These are phyloP conservation scores for Papiliotrema flavescens DNA, from an alignment of 1,284 basidiomycete genomes.

Conservation along the genomic window DNA sequence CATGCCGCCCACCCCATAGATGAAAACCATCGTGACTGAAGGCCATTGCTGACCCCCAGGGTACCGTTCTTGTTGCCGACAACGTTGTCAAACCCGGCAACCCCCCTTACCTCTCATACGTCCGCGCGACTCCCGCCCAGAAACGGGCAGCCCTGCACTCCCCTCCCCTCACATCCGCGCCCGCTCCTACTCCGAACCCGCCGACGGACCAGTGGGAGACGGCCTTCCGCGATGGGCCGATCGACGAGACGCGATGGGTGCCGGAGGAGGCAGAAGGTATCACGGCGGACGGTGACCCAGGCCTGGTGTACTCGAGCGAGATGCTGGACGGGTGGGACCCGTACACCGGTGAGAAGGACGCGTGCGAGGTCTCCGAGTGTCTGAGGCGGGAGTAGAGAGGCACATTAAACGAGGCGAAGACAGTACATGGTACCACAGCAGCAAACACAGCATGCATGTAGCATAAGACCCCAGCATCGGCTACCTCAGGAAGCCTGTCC, in stretches of 20 bases:
- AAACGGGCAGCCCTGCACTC: slow-evolving; percentile 19
- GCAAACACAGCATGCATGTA: too few species aligned
- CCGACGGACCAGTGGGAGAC: slow-evolving; percentile 24
- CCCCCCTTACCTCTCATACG: slow-evolving; percentile 39
- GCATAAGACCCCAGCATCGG: too few species aligned
- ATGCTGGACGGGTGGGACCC: slow-evolving; percentile 41
- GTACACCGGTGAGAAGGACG: slow-evolving; percentile 41
- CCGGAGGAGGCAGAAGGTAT: slow-evolving; percentile 34
- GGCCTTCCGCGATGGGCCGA: slow-evolving; percentile 32
- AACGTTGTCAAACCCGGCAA: slow-evolving; percentile 44
- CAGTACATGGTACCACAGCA: not conserved
- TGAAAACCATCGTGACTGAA: too few species aligned
- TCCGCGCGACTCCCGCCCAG: slow-evolving; percentile 29
- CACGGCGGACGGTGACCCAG: slow-evolving; percentile 29
- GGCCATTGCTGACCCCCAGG: slow-evolving; percentile 14
- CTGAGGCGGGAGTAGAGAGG: slow-evolving; percentile 13
- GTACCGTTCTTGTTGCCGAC: slow-evolving; percentile 37
- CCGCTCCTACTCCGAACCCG: slow-evolving; percentile 26
- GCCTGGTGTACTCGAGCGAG: slow-evolving; percentile 29
- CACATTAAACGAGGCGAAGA: not conserved
- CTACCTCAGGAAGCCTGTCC: slow-evolving; percentile 15
- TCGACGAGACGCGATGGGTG: slow-evolving; percentile 37
- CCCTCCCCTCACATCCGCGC: slow-evolving; percentile 19
- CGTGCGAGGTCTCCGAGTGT: slow-evolving; percentile 39
- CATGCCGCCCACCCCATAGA: too few species aligned